Percentiles rank a stretch among this genome's conserved stretches.
These are phyloP conservation scores for Tilletia horrida DNA, from an alignment of 1,284 basidiomycete genomes.

Conservation along the genomic window DNA sequence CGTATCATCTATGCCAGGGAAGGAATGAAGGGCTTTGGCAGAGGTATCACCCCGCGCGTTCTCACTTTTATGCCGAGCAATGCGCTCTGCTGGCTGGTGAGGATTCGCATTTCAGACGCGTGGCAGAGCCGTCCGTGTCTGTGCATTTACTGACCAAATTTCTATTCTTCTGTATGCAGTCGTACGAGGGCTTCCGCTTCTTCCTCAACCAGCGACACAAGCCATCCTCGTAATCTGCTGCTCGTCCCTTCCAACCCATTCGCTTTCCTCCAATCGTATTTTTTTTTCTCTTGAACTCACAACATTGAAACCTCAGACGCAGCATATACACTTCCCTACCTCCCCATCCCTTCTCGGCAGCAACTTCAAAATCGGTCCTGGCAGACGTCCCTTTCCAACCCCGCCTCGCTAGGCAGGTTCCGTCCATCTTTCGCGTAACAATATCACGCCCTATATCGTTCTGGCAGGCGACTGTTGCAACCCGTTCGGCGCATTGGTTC, in stretches of 20 bases:
- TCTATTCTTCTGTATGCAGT: slow-evolving; percentile 22
- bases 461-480: too few relatives aligned
- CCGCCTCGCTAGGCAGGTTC: too few relatives aligned
- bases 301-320: too few relatives aligned
- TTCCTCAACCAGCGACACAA: slow-evolving; percentile 40
- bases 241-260: neutral
- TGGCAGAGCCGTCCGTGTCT: neutral
- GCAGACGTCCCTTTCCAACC: too few relatives aligned
- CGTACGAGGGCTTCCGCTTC: slow-evolving; percentile 54
- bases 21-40: slow-evolving; percentile 76
- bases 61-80: slow-evolving; percentile 96
- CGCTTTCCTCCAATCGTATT: neutral
- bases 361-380: too few relatives aligned
- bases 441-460: too few relatives aligned
- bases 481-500: too few relatives aligned
- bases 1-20: slow-evolving; percentile 81
- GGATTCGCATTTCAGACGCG: slow-evolving; percentile 9
- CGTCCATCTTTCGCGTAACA: too few relatives aligned
- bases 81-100: slow-evolving; percentile 83
- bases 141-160: slow-evolving; percentile 2
- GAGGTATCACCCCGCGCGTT: slow-evolving; percentile 86
- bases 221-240: neutral
- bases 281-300: neutral
- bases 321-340: too few relatives aligned
- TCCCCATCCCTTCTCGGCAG: too few relatives aligned